phyloP scores from a whole-genome alignment of 2,329 filamentous ascomycete species.

The Fusarium floridanum region DNA sequence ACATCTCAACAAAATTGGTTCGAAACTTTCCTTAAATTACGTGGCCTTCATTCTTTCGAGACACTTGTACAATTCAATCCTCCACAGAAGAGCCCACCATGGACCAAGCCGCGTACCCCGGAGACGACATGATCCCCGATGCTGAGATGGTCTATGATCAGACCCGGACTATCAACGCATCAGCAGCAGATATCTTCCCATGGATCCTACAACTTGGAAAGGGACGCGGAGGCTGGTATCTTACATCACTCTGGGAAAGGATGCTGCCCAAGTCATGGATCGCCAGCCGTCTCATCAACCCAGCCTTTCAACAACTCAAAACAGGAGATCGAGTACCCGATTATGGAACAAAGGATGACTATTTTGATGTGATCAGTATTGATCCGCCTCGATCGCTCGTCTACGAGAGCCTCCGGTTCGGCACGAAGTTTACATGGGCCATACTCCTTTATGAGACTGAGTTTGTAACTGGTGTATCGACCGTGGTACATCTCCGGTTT shows the following conservation, averaged over 20 bases:
- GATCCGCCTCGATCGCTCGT: neutral
- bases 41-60: neutral
- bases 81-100: neutral
- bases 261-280: neutral
- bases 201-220: neutral
- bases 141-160: neutral
- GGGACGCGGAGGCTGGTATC: neutral
- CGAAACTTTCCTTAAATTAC: neutral
- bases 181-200: neutral
- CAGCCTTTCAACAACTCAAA: neutral
- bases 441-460: neutral
- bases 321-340: neutral
- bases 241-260: neutral
- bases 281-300: neutral
- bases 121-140: neutral
- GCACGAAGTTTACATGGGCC: constrained; percentile 1
- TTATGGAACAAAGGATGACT: neutral
- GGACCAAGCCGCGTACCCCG: neutral
- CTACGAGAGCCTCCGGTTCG: neutral
- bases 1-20: neutral
- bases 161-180: neutral
- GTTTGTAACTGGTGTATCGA: neutral
- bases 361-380: neutral
- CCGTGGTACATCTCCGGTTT: neutral
- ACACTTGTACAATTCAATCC: neutral